Conservation (phyloP, 2,329 filamentous ascomycete species). For the Didymellaceae sp. region DNA sequence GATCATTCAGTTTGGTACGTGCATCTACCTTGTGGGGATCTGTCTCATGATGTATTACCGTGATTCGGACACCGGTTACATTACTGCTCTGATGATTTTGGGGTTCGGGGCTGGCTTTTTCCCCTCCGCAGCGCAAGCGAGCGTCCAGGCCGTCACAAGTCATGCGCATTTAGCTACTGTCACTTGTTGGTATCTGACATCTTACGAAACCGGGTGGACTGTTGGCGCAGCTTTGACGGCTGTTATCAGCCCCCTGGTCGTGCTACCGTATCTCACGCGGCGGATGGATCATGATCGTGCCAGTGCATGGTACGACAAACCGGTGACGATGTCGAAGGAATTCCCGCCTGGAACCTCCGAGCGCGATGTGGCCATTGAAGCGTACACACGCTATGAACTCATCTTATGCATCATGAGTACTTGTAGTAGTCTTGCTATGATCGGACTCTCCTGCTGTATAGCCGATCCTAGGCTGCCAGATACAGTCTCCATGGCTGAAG, state of each 20-base stretch:
- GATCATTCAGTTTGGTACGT: constrained; percentile 67
- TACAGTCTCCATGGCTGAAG: constrained; percentile 52
- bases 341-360: constrained; percentile 55
- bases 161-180: constrained; percentile 68
- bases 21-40: constrained; percentile 68
- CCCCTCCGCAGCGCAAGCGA: constrained; percentile 58
- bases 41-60: constrained; percentile 69
- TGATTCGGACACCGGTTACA: constrained; percentile 62
- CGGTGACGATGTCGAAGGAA: constrained; percentile 45
- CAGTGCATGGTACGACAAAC: constrained; percentile 49
- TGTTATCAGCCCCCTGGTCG: constrained; percentile 65
- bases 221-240: constrained; percentile 67
- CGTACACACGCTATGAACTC: constrained; percentile 56
- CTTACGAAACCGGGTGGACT: constrained; percentile 68
- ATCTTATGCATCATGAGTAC: constrained; percentile 53
- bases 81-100: constrained; percentile 67
- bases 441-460: constrained; percentile 54
- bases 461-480: constrained; percentile 55
- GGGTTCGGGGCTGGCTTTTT: constrained; percentile 70
- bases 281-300: constrained; percentile 40
- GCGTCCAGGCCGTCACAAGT: constrained; percentile 58
- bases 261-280: constrained; percentile 53
- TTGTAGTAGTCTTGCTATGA: constrained; percentile 50
- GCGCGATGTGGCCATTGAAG: constrained; percentile 52
- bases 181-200: constrained; percentile 67